Percentiles rank a stretch among this genome's conserved stretches.
phyloP scores from a whole-genome alignment of 257 asterid genomes.

The Plantago major region DNA sequence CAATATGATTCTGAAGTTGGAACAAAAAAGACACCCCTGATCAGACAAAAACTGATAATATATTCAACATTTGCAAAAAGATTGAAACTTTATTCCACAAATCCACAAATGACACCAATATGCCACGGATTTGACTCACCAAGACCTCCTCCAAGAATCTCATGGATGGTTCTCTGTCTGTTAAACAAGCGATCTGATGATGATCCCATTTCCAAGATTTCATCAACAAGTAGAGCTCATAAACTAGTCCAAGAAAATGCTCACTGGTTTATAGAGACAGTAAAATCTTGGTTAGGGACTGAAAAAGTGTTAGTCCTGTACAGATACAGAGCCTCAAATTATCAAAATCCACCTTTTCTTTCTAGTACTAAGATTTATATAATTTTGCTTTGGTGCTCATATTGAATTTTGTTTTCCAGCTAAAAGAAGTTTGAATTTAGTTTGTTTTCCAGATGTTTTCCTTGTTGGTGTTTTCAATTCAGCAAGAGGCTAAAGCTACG shows the following conservation, averaged over 20 bases:
- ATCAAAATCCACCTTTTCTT: too few species aligned
- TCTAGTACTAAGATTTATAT: neutral
- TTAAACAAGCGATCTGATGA: conserved; percentile 57
- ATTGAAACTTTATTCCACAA: neutral
- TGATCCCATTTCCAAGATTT: conserved; percentile 52
- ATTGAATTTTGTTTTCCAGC: conserved; percentile 33
- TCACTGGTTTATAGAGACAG: neutral
- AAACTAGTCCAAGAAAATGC: conserved; percentile 16
- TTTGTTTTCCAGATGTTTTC: too few species aligned
- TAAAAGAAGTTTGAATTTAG: conserved; percentile 42
- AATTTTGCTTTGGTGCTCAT: conserved; percentile 20
- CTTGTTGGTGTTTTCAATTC: conserved; percentile 19
- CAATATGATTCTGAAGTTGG: neutral
- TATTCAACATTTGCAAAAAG: conserved; percentile 2
- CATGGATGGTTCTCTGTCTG: conserved; percentile 63
- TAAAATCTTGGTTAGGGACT: conserved; percentile 17
- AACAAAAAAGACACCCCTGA: conserved; percentile 1
- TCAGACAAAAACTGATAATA: conserved; percentile 7
- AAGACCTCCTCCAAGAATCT: conserved; percentile 78
- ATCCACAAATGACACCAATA: too few species aligned
- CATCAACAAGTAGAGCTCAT: conserved; percentile 20
- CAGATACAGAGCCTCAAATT: too few species aligned
- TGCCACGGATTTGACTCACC: conserved; percentile 37
- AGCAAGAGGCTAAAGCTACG: conserved; percentile 9
- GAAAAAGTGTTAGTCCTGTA: conserved; percentile 15